Evolutionary conservation across 495 filamentous ascomycete species (phyloP).

Genomic region (Cercophora newfieldiana): DNA sequence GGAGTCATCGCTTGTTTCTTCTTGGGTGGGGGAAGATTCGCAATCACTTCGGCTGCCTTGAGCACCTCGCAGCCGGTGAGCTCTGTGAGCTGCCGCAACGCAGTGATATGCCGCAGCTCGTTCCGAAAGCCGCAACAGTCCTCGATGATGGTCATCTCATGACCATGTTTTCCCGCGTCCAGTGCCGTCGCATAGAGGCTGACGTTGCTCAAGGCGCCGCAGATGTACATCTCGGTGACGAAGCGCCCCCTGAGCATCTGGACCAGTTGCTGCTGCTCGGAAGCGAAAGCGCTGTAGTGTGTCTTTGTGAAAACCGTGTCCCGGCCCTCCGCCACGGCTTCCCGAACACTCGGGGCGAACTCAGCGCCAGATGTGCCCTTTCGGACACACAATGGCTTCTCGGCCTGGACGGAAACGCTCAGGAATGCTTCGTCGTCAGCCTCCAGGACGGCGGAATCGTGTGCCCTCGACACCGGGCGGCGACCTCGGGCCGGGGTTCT

Average conservation of each 20-base stretch:
- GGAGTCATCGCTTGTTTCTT: not conserved
- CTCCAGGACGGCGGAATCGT: conserved; percentile 34
- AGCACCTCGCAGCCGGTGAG: conserved; percentile 71
- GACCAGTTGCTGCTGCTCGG: conserved; percentile 57
- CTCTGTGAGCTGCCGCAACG: conserved; percentile 72
- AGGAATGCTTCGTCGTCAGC: conserved; percentile 61
- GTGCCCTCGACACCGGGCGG: conserved; percentile 20
- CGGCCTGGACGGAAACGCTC: conserved; percentile 40
- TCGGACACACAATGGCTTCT: conserved; percentile 53
- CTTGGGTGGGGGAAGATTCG: conserved; percentile 28
- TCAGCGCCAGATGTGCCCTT: conserved; percentile 65
- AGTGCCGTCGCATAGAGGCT: conserved; percentile 91
- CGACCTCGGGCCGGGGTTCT: conserved; percentile 22
- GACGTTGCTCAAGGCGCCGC: conserved; percentile 83
- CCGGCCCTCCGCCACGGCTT: conserved; percentile 52
- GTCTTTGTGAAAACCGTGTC: conserved; percentile 77
- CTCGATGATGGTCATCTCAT: conserved; percentile 79
- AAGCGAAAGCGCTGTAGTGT: conserved; percentile 80
- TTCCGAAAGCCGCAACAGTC: conserved; percentile 87
- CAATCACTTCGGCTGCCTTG: conserved; percentile 58
- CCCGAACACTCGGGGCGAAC: conserved; percentile 59
- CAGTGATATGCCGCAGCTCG: conserved; percentile 68
- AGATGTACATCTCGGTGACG: conserved; percentile 89
- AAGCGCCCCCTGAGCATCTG: conserved; percentile 70
- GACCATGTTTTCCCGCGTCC: conserved; percentile 85